Base-by-base conservation (phyloP, 2,329 filamentous ascomycete genomes). In the Sclerotinia borealis region DNA sequence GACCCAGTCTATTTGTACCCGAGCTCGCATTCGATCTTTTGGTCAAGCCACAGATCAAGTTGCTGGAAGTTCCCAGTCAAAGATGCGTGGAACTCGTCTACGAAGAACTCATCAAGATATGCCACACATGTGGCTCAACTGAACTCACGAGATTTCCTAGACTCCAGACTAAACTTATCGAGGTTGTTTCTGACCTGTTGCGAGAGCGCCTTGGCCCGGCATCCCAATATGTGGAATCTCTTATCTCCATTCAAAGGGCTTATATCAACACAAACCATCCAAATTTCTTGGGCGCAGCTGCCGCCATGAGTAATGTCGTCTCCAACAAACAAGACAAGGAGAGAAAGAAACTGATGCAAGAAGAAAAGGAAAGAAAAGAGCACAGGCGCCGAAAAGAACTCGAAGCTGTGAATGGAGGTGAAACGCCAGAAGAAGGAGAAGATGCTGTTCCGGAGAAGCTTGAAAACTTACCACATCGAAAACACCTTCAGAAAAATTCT, bases 221-320 rank as follows among this genome's bases (percentile, higher is more conserved):
- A 63, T 96, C 93, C 2, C 83, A 79, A 59, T 99, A 99, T 70
- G 95, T 99, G 49, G 95, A 97, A 76, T 98, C 93, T 47, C 82
- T 99, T 66, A 99, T 99, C 69, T 90, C 95, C 31, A 99, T 99
- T 65, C 95, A 99, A 77, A 86, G 95, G 69, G 95, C 95, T 25
- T 99, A 99, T 77, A 98, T 99, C 79, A 99, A 99, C 80, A 99
- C 95, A 48, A 99, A 99, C 74, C 95, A 99, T 75, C 95, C 95
- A 55, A 99, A 99, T 77, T 99, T 99, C 80, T 85, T 98, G 19
- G 95, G 95, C 50, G 95, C 95, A 19, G 93, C 95, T 27, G 93
- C 93, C 41, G 95, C 95, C 67, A 99, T 99, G 95, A 93, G 92
- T 69, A 92, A 95, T 54, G 93, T 99, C 52, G 96, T 99, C 66